Evolutionary conservation across 208 protist species (phyloP).

Genomic region (Crithidia expoeki): DNA sequence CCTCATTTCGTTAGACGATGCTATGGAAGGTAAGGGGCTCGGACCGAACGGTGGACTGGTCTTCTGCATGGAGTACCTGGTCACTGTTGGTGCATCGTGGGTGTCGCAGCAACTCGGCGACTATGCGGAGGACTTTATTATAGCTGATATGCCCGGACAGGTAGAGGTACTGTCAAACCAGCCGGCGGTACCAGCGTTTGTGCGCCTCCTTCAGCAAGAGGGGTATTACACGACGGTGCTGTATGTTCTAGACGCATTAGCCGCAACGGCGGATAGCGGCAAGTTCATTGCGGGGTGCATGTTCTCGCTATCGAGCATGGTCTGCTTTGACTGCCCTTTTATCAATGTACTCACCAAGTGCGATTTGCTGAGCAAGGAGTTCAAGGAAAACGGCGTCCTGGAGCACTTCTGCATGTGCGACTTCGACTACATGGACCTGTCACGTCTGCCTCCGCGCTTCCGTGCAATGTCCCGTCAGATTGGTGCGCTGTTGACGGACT

Average conservation of each 20-base stretch:
- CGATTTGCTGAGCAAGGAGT: conserved; percentile 75
- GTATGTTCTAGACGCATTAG: conserved; percentile 86
- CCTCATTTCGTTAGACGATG: conserved; percentile 95
- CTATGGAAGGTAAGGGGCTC: conserved; percentile 90
- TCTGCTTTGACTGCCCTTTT: conserved; percentile 92
- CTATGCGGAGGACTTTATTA: conserved; percentile 96
- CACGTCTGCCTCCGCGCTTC: conserved; percentile 62
- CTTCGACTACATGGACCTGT: conserved; percentile 86
- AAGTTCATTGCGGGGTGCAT: conserved; percentile 93
- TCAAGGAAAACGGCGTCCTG: conserved; percentile 66
- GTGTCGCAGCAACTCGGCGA: conserved; percentile 93
- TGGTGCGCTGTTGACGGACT: conserved; percentile 73
- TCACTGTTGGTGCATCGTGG: conserved; percentile 93
- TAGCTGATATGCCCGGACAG: conserved; percentile 99
- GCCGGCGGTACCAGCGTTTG: conserved; percentile 88
- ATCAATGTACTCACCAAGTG: conserved; percentile 93
- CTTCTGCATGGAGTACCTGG: conserved; percentile 98
- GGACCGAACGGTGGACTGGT: conserved; percentile 99
- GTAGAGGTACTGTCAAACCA: conserved; percentile 99
- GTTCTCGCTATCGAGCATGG: conserved; percentile 91
- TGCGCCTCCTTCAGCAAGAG: conserved; percentile 77
- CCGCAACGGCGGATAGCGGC: conserved; percentile 81
- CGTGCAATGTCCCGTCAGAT: conserved; percentile 74
- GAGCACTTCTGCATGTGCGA: conserved; percentile 91
- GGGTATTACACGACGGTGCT: conserved; percentile 86